A percentile compares a stretch with the other conserved stretches of the same genome.
Evolutionary conservation across 345 rosid species (phyloP).

Genomic region (Angophora floribunda): DNA sequence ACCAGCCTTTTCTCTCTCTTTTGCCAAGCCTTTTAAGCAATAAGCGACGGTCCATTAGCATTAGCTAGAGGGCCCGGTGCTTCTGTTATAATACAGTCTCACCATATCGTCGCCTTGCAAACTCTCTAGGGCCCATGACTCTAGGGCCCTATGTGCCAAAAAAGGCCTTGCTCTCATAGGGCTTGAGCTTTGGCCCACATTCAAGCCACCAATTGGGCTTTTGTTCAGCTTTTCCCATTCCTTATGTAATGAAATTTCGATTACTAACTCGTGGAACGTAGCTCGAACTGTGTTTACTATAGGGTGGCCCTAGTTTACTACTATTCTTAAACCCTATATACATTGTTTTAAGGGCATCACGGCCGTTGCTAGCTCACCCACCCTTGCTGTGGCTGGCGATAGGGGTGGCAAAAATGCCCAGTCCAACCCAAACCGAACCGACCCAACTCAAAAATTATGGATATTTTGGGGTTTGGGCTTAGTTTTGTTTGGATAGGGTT

Average conservation of each 20-base stretch:
- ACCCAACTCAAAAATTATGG: too few relatives aligned
- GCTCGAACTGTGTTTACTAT: not conserved
- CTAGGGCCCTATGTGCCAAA: not conserved
- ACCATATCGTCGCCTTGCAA: not conserved
- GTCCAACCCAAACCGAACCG: too few relatives aligned
- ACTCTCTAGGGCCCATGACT: not conserved
- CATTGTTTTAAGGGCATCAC: accelerated
- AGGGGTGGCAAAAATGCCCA: too few relatives aligned
- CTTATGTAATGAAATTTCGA: not conserved
- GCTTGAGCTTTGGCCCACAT: not conserved
- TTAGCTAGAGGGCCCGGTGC: slow-evolving; percentile 55
- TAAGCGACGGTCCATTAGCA: slow-evolving; percentile 60
- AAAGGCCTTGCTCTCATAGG: not conserved
- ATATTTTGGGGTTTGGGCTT: too few relatives aligned
- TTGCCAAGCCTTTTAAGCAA: slow-evolving; percentile 38
- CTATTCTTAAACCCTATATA: not conserved
- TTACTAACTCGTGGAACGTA: not conserved
- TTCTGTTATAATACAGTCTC: slow-evolving; percentile 35
- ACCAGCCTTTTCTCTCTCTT: slow-evolving; percentile 24
- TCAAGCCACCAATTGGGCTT: not conserved
- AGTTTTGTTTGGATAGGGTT: too few relatives aligned
- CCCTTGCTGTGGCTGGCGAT: not conserved
- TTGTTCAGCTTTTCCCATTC: not conserved
- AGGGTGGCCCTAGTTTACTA: not conserved
- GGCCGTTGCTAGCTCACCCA: not conserved